Evolutionary conservation across 768 basidiomycete genomes (phyloP).

Genomic region (Jaapia argillacea): DNA sequence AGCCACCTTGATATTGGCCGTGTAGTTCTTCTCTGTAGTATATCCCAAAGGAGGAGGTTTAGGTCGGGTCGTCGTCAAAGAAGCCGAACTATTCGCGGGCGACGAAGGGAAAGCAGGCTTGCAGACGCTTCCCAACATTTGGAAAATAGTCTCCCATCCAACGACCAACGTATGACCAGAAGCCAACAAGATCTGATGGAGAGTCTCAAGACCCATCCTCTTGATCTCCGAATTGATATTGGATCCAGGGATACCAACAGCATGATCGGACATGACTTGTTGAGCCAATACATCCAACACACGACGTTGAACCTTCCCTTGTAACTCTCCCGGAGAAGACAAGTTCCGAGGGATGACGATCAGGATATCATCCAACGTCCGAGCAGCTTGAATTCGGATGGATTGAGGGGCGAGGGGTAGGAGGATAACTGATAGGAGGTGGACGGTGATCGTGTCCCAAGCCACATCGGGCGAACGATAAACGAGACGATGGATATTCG

Average conservation of each 20-base stretch:
- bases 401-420: slow-evolving; percentile 57
- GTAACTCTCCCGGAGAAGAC: slow-evolving; percentile 46
- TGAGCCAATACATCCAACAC: slow-evolving; percentile 79
- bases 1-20: slow-evolving; percentile 77
- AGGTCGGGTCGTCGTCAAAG: slow-evolving; percentile 27
- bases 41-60: slow-evolving; percentile 43
- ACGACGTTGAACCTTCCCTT: slow-evolving; percentile 65
- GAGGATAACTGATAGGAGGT: slow-evolving; percentile 71
- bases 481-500: slow-evolving; percentile 85
- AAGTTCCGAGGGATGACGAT: slow-evolving; percentile 67
- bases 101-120: slow-evolving; percentile 40
- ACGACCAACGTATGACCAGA: slow-evolving; percentile 87
- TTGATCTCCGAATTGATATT: slow-evolving; percentile 64
- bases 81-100: slow-evolving; percentile 24
- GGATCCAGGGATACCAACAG: slow-evolving; percentile 18
- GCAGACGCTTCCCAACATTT: slow-evolving; percentile 87
- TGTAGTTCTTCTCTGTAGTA: slow-evolving; percentile 59
- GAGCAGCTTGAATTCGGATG: slow-evolving; percentile 85
- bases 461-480: slow-evolving; percentile 75
- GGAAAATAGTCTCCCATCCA: slow-evolving; percentile 92
- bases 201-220: slow-evolving; percentile 78
- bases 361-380: slow-evolving; percentile 78
- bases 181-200: slow-evolving; percentile 84
- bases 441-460: slow-evolving; percentile 74
- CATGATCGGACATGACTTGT: slow-evolving; percentile 48